Evolutionary conservation across 345 rosid genomes (phyloP).

Genomic region (Eucalyptus brandiana): DNA sequence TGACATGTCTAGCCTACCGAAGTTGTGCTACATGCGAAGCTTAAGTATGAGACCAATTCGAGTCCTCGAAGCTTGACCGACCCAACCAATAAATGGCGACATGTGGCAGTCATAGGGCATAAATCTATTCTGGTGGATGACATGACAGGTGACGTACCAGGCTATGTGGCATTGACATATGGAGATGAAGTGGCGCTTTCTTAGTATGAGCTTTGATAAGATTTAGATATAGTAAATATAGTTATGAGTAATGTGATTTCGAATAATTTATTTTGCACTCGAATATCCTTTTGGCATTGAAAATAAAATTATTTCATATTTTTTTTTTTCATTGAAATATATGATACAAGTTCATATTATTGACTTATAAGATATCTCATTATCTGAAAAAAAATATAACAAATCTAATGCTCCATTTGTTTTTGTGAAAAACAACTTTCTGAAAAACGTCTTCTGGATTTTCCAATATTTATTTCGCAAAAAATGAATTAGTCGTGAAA

Average conservation of each 20-base stretch:
- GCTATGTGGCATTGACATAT: neutral
- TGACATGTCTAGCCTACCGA: neutral
- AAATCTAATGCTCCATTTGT: too few relatives aligned
- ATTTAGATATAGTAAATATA: neutral
- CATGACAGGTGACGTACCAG: neutral
- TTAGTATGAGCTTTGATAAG: neutral
- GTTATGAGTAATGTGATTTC: neutral
- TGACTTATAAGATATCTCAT: neutral
- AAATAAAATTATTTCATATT: neutral
- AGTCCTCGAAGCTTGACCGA: neutral
- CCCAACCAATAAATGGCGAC: neutral
- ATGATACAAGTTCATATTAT: neutral
- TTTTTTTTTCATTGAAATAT: neutral
- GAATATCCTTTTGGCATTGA: neutral
- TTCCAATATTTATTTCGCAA: too few relatives aligned
- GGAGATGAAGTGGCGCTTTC: neutral
- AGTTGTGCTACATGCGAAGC: neutral
- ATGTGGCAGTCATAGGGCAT: neutral
- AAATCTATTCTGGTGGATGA: neutral
- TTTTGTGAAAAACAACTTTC: too few relatives aligned
- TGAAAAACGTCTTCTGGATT: too few relatives aligned
- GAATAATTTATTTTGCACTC: neutral
- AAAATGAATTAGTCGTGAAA: too few relatives aligned
- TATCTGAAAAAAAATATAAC: neutral
- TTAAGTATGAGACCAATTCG: too few relatives aligned